Evolutionary conservation across 163 green algal genomes (phyloP).

Genomic region (Scenedesmus sp.): DNA sequence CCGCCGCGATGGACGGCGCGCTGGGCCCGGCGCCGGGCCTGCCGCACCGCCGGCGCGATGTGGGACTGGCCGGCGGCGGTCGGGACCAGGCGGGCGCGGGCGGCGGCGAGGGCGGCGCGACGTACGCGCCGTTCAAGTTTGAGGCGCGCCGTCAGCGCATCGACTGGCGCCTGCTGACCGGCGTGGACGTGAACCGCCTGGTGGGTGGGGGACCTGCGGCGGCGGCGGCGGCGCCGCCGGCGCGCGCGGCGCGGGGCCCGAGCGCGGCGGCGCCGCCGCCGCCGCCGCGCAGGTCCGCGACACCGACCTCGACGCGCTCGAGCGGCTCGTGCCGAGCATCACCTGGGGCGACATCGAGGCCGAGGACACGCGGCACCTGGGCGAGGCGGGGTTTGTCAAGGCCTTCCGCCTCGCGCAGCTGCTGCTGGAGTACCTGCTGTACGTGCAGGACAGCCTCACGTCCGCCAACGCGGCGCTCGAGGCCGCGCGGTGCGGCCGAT

Average conservation of each 20-base stretch:
- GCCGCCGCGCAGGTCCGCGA: conserved; percentile 63
- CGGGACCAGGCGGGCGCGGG: no score
- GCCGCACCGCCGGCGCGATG: no score
- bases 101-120: background rate
- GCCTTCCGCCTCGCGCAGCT: conserved; percentile 86
- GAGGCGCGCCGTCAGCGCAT: conserved; percentile 62
- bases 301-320: conserved; percentile 82
- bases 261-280: no score
- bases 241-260: no score
- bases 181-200: conserved; percentile 78
- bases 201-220: conserved; percentile 57
- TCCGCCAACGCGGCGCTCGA: conserved; percentile 31
- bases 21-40: no score
- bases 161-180: conserved; percentile 85
- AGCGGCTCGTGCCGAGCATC: conserved; percentile 73
- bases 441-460: conserved; percentile 71
- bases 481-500: conserved; percentile 20
- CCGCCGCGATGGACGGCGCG: no score
- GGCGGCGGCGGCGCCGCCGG: background rate
- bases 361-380: conserved; percentile 79
- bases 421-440: conserved; percentile 88
- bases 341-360: conserved; percentile 82
- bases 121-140: conserved; percentile 65
- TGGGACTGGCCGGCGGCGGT: no score
- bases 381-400: conserved; percentile 78